phyloP scores from a whole-genome alignment of 164 flowering plant species.

The Berberis thunbergii region DNA sequence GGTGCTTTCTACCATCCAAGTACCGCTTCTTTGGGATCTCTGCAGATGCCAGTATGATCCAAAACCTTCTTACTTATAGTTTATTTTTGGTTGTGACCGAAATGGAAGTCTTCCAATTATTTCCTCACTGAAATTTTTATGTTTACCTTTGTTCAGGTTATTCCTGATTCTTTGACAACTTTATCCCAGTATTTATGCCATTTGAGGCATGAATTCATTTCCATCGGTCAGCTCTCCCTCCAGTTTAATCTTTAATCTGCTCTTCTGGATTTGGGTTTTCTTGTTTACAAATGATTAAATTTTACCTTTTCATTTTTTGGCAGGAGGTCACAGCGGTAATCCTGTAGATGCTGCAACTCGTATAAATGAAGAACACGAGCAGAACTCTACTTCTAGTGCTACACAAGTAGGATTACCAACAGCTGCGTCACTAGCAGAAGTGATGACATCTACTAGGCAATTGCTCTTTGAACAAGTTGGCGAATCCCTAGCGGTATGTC shows the following conservation, averaged over 20 bases:
- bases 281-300: neutral
- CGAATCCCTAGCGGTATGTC: conserved; percentile 54
- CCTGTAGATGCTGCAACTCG: conserved; percentile 20
- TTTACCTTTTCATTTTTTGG: neutral
- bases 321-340: conserved; percentile 31
- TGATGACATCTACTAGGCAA: conserved; percentile 50
- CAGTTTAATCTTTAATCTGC: neutral
- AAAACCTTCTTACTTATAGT: neutral
- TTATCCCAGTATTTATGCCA: conserved; percentile 54
- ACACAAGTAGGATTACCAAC: conserved; percentile 51
- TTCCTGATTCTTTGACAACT: conserved; percentile 81
- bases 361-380: conserved; percentile 19
- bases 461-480: conserved; percentile 47
- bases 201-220: conserved; percentile 49
- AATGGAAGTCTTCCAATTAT: neutral
- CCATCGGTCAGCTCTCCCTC: conserved; percentile 32
- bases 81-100: neutral
- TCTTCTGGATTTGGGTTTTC: too few relatives aligned
- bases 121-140: neutral
- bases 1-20: conserved; percentile 38
- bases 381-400: conserved; percentile 19
- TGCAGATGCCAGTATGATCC: conserved; percentile 51
- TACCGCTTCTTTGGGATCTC: conserved; percentile 35
- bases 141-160: conserved; percentile 37
- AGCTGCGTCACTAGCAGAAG: conserved; percentile 67